Conservation (phyloP, 2,329 filamentous ascomycete species). For the Rhynchosporium agropyri region DNA sequence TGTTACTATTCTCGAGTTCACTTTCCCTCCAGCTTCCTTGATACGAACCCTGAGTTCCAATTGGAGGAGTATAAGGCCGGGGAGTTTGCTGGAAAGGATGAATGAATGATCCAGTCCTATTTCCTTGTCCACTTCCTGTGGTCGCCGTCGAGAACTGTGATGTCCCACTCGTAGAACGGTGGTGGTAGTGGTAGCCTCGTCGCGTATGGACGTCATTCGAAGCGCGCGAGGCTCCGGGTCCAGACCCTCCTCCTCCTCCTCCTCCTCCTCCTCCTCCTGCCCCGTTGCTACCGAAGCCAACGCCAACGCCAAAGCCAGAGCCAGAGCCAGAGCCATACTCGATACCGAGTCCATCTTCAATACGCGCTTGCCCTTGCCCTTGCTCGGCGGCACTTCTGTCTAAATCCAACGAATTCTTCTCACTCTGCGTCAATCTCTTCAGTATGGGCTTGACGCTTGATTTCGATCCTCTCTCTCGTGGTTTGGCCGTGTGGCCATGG, state of each 20-base stretch:
- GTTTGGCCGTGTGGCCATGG: conserved; percentile 33
- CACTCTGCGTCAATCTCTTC: conserved; percentile 56
- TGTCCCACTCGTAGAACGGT: conserved; percentile 59
- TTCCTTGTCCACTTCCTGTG: conserved; percentile 49
- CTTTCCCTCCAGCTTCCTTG: conserved; percentile 56
- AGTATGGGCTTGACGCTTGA: conserved; percentile 58
- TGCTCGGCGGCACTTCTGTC: conserved; percentile 63
- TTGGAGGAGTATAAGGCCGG: conserved; percentile 58
- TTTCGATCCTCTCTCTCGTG: conserved; percentile 23
- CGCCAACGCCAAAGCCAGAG: conserved; percentile 3
- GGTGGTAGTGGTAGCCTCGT: conserved; percentile 46
- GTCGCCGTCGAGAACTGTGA: conserved; percentile 58
- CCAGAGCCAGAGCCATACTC: conserved; percentile 40
- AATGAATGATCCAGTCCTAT: conserved; percentile 51
- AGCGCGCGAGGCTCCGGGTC: conserved; percentile 27
- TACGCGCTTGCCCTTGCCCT: conserved; percentile 21
- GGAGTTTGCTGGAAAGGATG: conserved; percentile 69
- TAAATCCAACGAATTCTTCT: conserved; percentile 65
- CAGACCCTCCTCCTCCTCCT: too few species aligned
- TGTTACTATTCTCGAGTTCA: conserved; percentile 50
- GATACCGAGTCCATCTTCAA: conserved; percentile 41
- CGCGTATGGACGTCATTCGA: conserved; percentile 38
- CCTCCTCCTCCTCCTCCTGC: too few species aligned
- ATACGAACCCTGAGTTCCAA: conserved; percentile 51
- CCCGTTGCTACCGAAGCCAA: neutral